Evolutionary conservation across 1,284 basidiomycete species (phyloP).

Genomic region (Stygiomarasmius scandens): DNA sequence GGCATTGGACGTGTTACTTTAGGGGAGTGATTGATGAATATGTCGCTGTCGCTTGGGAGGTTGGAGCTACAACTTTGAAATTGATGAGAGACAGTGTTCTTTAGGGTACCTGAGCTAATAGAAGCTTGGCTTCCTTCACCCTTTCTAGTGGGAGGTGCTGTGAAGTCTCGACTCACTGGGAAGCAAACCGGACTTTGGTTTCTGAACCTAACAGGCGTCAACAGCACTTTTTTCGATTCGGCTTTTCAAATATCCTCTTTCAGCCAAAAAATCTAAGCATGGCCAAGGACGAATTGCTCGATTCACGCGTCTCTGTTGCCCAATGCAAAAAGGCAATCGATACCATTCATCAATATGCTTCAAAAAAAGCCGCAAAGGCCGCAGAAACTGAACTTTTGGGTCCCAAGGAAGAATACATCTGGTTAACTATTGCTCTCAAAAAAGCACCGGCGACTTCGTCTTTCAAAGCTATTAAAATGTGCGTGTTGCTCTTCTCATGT

Average conservation of each 20-base stretch:
- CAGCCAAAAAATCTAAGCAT: constrained; percentile 20
- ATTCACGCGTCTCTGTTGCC: constrained; percentile 65
- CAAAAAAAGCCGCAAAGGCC: constrained; percentile 62
- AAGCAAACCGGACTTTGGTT: neutral
- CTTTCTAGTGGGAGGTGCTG: too few relatives aligned
- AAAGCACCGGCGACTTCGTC: constrained; percentile 74
- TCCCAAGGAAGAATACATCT: constrained; percentile 80
- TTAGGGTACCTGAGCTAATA: too few relatives aligned
- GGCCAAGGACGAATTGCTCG: constrained; percentile 58
- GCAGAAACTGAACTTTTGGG: constrained; percentile 80
- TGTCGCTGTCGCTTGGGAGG: too few relatives aligned
- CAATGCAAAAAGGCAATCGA: constrained; percentile 81
- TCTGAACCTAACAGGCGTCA: neutral
- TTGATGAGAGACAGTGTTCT: too few relatives aligned
- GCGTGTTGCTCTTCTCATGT: constrained; percentile 35
- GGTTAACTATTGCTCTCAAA: constrained; percentile 86
- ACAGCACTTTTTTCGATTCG: neutral
- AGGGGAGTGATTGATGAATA: too few relatives aligned
- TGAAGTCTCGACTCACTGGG: too few relatives aligned
- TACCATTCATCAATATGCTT: constrained; percentile 72
- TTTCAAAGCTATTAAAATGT: constrained; percentile 87
- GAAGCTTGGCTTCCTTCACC: too few relatives aligned
- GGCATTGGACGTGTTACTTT: too few relatives aligned
- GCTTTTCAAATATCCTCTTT: constrained; percentile 1
- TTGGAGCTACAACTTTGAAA: too few relatives aligned